Conservation (phyloP, 768 basidiomycete genomes). For the Calocybe indica region DNA sequence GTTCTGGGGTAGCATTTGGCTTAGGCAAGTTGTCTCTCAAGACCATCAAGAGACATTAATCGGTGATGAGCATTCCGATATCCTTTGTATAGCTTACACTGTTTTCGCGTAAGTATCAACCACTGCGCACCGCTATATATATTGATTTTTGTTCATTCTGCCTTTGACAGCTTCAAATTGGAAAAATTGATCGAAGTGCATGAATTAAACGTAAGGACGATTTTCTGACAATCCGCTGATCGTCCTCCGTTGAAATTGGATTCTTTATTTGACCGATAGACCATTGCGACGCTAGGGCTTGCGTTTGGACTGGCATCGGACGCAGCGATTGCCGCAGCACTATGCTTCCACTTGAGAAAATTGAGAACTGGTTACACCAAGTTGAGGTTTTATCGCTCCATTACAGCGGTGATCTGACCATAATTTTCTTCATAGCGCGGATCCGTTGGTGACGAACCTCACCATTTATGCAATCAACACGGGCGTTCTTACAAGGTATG, state of each 20-base stretch:
- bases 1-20: conserved; percentile 11
- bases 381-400: conserved; percentile 16
- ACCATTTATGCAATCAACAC: conserved; percentile 61
- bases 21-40: too few species aligned
- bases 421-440: conserved; percentile 28
- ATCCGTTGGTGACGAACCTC: conserved; percentile 51
- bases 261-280: conserved; percentile 31
- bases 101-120: background rate
- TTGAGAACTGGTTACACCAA: conserved; percentile 43
- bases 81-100: conserved; percentile 24
- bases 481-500: conserved; percentile 51
- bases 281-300: conserved; percentile 42
- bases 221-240: background rate
- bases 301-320: conserved; percentile 47
- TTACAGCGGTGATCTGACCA: background rate
- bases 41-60: too few species aligned
- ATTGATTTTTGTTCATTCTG: background rate
- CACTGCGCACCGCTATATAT: background rate
- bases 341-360: conserved; percentile 49
- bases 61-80: conserved; percentile 10
- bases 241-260: background rate
- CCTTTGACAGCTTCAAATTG: background rate
- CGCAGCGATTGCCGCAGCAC: conserved; percentile 40
- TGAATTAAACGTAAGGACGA: conserved; percentile 35
- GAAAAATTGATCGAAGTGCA: conserved; percentile 28